A percentile compares a stretch with the other conserved stretches of the same genome.
Conservation (phyloP, 164 flowering plant genomes). For the Aristolochia contorta region DNA sequence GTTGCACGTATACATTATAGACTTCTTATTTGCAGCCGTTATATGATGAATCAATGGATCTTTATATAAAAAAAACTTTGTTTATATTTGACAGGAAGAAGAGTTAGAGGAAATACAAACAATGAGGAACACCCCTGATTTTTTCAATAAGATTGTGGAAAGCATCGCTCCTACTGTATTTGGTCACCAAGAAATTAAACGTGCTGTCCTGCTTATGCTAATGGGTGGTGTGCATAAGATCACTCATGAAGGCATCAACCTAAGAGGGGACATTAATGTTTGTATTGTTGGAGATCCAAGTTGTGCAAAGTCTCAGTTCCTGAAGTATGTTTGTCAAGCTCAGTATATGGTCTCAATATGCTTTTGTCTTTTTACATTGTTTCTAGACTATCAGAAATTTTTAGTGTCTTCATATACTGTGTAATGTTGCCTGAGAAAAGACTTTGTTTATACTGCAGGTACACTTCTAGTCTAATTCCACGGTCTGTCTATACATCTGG, state of each 20-base stretch:
- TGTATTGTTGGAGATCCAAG: conserved; percentile 99
- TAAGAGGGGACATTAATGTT: conserved; percentile 96
- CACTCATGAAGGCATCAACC: conserved; percentile 94
- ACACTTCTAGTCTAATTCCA: conserved; percentile 71
- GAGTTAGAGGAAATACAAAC: conserved; percentile 66
- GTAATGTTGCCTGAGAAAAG: not conserved
- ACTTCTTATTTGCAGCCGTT: not conserved
- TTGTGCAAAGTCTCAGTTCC: conserved; percentile 97
- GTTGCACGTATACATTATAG: not conserved
- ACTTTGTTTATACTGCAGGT: conserved; percentile 28
- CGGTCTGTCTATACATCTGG: conserved; percentile 98
- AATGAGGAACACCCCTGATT: conserved; percentile 88
- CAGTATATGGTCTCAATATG: not conserved
- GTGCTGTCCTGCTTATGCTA: conserved; percentile 92
- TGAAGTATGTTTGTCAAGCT: conserved; percentile 44
- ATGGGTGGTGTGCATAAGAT: conserved; percentile 90
- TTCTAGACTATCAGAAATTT: not conserved
- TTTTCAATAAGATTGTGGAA: conserved; percentile 83
- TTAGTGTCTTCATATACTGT: not conserved
- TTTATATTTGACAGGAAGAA: conserved; percentile 39
- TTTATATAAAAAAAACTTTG: not conserved
- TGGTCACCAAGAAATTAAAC: conserved; percentile 95
- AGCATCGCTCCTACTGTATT: conserved; percentile 88
- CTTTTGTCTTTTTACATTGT: not conserved
- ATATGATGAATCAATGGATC: not conserved